Evolutionary conservation across 768 basidiomycete genomes (phyloP).

Genomic region (Boletus coccyginus): DNA sequence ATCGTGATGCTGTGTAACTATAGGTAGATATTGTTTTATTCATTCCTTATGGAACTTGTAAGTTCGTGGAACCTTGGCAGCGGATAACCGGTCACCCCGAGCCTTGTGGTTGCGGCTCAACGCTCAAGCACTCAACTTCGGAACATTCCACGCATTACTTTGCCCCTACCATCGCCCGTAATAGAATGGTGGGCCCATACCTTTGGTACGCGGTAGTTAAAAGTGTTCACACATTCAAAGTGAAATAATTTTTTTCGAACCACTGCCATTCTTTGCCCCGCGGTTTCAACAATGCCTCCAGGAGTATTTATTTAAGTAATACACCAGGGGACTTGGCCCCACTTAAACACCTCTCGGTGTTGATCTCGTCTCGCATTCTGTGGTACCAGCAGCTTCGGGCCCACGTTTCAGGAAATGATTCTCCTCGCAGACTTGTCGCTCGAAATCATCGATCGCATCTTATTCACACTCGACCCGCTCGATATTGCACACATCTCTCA

Average conservation of each 20-base stretch:
- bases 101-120: neutral
- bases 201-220: neutral
- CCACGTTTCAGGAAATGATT: neutral
- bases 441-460: conserved; percentile 59
- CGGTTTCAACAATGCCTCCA: conserved; percentile 13
- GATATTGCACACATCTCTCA: conserved; percentile 55
- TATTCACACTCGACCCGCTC: conserved; percentile 56
- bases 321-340: neutral
- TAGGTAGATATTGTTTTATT: neutral
- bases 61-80: no score
- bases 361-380: neutral
- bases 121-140: neutral
- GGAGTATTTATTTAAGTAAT: conserved; percentile 6
- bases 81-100: no score
- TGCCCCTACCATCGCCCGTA: neutral
- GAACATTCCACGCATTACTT: neutral
- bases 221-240: neutral
- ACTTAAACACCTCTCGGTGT: neutral
- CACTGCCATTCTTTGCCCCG: conserved; percentile 15
- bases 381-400: neutral
- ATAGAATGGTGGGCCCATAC: no score
- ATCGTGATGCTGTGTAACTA: neutral
- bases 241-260: conserved; percentile 29
- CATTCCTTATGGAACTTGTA: neutral
- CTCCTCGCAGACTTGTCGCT: conserved; percentile 44